These are phyloP conservation scores for Aspergillus kassunensis DNA, from an alignment of 495 filamentous ascomycete species.

Conservation along the genomic window DNA sequence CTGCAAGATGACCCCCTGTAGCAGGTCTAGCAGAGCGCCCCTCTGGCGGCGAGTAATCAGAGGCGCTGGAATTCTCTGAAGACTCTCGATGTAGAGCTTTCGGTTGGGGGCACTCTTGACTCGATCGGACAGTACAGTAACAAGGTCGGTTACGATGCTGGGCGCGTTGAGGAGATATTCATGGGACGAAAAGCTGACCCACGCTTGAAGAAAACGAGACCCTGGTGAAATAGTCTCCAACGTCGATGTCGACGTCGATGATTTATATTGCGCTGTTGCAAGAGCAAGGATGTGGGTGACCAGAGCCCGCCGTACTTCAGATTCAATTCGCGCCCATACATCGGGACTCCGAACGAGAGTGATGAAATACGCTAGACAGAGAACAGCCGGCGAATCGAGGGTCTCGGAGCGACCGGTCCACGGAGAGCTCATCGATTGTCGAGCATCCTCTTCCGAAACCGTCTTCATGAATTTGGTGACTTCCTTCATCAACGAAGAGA, in stretches of 20 bases:
- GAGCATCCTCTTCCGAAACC: slow-evolving; percentile 25
- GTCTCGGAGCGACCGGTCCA: slow-evolving; percentile 41
- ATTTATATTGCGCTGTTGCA: slow-evolving; percentile 32
- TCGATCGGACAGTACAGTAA: slow-evolving; percentile 31
- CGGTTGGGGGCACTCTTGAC: slow-evolving; percentile 31
- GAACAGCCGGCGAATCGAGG: slow-evolving; percentile 26
- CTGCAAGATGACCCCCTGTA: slow-evolving; percentile 31
- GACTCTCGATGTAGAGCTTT: slow-evolving; percentile 36
- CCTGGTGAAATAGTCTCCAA: slow-evolving; percentile 28
- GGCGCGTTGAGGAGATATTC: slow-evolving; percentile 42
- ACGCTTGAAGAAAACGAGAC: slow-evolving; percentile 38
- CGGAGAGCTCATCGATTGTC: slow-evolving; percentile 27
- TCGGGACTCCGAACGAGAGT: slow-evolving; percentile 31
- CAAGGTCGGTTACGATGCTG: slow-evolving; percentile 31
- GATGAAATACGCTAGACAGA: slow-evolving; percentile 36
- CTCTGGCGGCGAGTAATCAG: slow-evolving; percentile 38
- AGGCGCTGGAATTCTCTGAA: slow-evolving; percentile 36
- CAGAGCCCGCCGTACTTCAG: slow-evolving; percentile 28
- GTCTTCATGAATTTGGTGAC: slow-evolving; percentile 28
- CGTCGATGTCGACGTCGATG: slow-evolving; percentile 23
- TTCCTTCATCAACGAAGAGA: slow-evolving; percentile 26
- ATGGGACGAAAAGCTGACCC: slow-evolving; percentile 41
- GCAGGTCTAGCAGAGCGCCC: slow-evolving; percentile 33
- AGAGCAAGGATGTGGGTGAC: slow-evolving; percentile 35
- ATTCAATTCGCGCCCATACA: slow-evolving; percentile 27